These are phyloP conservation scores for Solanum bulbocastanum DNA, from an alignment of 257 asterid species.

Conservation along the genomic window DNA sequence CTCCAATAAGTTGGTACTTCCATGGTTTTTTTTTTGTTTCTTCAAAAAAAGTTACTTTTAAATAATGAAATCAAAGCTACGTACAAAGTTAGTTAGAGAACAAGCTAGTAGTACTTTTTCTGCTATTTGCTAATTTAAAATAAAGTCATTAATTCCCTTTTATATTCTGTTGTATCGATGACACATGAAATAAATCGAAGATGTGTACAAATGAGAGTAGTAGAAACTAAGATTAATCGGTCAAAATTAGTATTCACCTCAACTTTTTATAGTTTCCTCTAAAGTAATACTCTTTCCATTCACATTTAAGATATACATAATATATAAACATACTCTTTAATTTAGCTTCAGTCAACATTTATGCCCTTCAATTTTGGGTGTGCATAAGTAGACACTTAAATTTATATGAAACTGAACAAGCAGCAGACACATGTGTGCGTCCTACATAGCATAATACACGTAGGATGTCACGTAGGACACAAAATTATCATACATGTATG, in stretches of 20 bases:
- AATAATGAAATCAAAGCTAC: background rate
- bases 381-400: background rate
- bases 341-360: too few relatives aligned
- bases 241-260: too few relatives aligned
- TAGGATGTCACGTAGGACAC: background rate
- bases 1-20: background rate
- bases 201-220: background rate
- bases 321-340: too few relatives aligned
- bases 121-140: background rate
- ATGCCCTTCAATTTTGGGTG: fast-evolving
- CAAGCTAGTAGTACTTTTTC: background rate
- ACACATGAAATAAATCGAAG: background rate
- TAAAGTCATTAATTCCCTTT: background rate
- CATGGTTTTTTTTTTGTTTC: background rate
- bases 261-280: too few relatives aligned
- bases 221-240: background rate
- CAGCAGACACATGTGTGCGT: background rate
- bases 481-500: too few relatives aligned
- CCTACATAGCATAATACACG: background rate
- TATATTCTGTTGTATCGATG: too few relatives aligned
- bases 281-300: background rate
- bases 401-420: background rate
- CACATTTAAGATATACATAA: background rate
- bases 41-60: background rate
- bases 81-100: background rate